Conservation (phyloP, 139 green algal genomes). For the Tetraselmis striata region DNA sequence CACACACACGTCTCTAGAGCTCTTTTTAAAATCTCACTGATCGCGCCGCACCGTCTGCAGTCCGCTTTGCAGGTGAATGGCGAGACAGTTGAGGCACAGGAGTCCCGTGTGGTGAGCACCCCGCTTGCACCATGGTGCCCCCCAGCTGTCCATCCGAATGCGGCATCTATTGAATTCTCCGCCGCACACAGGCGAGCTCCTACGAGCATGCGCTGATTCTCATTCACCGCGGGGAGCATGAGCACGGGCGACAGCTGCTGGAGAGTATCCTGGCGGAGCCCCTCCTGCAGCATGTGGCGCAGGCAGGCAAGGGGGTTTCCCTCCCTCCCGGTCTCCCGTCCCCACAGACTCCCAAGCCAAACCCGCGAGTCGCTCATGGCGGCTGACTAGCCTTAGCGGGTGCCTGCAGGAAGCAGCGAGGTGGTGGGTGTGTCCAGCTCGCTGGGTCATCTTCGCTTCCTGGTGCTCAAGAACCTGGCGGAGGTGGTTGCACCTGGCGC, state of each 20-base stretch:
- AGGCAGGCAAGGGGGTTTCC: not conserved
- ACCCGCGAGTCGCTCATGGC: too few relatives aligned
- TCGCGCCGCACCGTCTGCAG: not conserved
- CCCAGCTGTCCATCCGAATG: not conserved
- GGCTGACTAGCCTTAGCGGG: too few relatives aligned
- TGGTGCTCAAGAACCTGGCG: conserved; percentile 17
- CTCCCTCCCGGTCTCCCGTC: not conserved
- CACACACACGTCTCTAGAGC: too few relatives aligned
- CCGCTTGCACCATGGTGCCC: not conserved
- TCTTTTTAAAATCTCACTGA: too few relatives aligned
- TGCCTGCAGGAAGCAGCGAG: not conserved
- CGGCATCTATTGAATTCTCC: too few relatives aligned
- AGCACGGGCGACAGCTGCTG: not conserved
- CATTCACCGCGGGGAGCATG: not conserved
- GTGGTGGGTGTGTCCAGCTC: not conserved
- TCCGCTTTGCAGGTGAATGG: not conserved
- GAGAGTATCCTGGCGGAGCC: conserved; percentile 7
- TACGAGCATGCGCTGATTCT: conserved; percentile 1
- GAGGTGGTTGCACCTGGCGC: not conserved
- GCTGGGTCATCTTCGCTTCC: conserved; percentile 10
- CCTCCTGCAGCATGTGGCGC: not conserved
- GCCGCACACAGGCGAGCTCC: not conserved
- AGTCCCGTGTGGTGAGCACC: not conserved
- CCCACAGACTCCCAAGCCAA: not conserved
- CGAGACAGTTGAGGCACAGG: conserved; percentile 15